Conservation (phyloP, 2,329 filamentous ascomycete species). For the Alternaria angustiovoidea region DNA sequence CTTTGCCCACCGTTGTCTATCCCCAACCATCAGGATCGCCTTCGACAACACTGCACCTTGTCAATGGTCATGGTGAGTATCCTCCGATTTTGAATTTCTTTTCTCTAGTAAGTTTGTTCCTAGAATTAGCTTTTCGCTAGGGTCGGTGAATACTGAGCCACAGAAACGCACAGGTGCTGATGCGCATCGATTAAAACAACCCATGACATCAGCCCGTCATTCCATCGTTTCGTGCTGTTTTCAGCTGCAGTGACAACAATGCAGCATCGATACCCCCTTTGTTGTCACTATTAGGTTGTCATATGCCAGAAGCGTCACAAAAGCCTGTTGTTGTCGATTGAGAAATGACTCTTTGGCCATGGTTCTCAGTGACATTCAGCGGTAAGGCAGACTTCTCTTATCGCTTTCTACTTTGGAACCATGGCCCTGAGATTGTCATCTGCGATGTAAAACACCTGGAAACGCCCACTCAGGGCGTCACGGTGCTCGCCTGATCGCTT, state of each 20-base stretch:
- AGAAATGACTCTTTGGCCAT: neutral
- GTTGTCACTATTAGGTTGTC: neutral
- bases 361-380: neutral
- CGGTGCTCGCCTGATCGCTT: neutral
- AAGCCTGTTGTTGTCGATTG: neutral
- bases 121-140: neutral
- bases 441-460: neutral
- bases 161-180: neutral
- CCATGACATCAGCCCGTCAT: neutral
- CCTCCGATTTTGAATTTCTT: too few relatives aligned
- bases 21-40: conserved; percentile 4
- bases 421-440: neutral
- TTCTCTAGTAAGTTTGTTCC: neutral
- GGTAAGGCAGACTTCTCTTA: neutral
- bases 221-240: neutral
- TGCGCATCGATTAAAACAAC: neutral
- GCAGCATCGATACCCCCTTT: neutral
- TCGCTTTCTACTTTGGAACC: neutral
- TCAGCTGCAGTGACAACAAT: neutral
- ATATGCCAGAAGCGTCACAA: neutral
- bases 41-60: neutral
- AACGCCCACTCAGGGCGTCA: neutral
- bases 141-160: neutral
- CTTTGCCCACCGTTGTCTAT: neutral
- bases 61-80: neutral